Evolutionary conservation across 1,139 yeast genomes (phyloP), one percentile per base, ranked within the genome.

Genomic region (Citeromyces hawaiiensis): DNA sequence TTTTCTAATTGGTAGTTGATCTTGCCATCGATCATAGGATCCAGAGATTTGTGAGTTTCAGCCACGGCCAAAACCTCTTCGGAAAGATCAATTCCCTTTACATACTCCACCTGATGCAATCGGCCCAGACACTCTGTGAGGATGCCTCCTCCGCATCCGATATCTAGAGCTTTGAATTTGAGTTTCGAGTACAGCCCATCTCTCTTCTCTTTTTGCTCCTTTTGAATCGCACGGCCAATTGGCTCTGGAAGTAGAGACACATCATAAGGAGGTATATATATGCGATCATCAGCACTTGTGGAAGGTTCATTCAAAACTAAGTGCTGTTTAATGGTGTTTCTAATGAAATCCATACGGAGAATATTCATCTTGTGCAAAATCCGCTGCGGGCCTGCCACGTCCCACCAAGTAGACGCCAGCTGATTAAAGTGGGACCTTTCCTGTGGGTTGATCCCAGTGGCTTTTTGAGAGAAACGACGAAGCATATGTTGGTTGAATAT

Each of bases 131-230:
- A 78, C 55, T 91, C 99, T 4, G 88, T 65, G 35, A 91, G 64
- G 23, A 91, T 79, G 0, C 99, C 99, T 6, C 98, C 99, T 17
- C 99, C 99, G 55, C 98, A 93, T 0, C 99, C 99, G 41, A 91
- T 79, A 54, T 91, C 99, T 44, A 91, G 61, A 1, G 78, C 88
- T 11, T 60, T 58, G 40, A 75, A 60, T 39, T 66, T 59, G 35
- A 61, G 48, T 0, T 52, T 48, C 4, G 48, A 44, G 36, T 67
- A 55, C 32, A 72, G 48, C 35, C 64, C 63, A 18, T 64, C 62
- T 41, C 75, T 58, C 38, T 70, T 66, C 8, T 47, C 48, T 11
- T 67, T 66, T 44, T 72, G 72, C 44, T 75, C 78, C 15, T 51
- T 45, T n/a, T 65, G 49, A 31, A 81, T 75, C 40, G 66, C 64